Evolutionary conservation across 2,329 filamentous ascomycete species (phyloP), one percentile per base, ranked within the genome.

Genomic region (Byssochlamys sp.): DNA sequence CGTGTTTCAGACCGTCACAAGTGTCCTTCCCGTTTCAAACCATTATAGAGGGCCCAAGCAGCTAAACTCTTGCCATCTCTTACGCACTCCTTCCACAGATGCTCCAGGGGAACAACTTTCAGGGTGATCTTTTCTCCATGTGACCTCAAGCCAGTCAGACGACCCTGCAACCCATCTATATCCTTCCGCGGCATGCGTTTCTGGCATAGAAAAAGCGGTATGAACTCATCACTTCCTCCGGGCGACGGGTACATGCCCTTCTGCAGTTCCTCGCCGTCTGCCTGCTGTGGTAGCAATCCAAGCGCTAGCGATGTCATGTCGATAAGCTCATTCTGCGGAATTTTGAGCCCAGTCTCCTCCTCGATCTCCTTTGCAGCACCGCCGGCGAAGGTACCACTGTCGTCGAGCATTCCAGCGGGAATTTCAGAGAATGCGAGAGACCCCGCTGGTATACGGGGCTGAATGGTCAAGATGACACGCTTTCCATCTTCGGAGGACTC

Each of bases 341-440:
- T 78, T 11, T 69, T 69, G n/a, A 85, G 67, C 0, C 78, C 78
- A 0, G 80, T 82, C 65, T 85, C 82, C 65, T 84, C 81, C 29
- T 77, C 62, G 35, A 85, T 81, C 61, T 85, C 82, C 54, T 78
- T 77, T 1, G 80, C 81, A 0, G 82, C 82, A 9, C 74, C 78
- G 5, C 82, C 81, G 0, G 75, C 71, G 59, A 84, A 81, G 0
- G 76, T 77, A 9, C 79, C 78, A 39, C 70, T 72, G 59, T 80
- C 79, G 61, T 85, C 82, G 1, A 85, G 71, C 81, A 85, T 84
- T 19, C 82, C 82, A 0, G 82, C 82, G 2, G 82, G 82, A 7
- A 85, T 77, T 65, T 84, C 82, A 12, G 75, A 63, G 58, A 85
- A 80, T 1, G 77, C 70, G 2, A 84, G 73, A 1, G 77, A 80